Percentiles rank a stretch among this genome's conserved stretches.
These are phyloP conservation scores for Crithidia bombi DNA, from an alignment of 208 protist genomes.

Conservation along the genomic window DNA sequence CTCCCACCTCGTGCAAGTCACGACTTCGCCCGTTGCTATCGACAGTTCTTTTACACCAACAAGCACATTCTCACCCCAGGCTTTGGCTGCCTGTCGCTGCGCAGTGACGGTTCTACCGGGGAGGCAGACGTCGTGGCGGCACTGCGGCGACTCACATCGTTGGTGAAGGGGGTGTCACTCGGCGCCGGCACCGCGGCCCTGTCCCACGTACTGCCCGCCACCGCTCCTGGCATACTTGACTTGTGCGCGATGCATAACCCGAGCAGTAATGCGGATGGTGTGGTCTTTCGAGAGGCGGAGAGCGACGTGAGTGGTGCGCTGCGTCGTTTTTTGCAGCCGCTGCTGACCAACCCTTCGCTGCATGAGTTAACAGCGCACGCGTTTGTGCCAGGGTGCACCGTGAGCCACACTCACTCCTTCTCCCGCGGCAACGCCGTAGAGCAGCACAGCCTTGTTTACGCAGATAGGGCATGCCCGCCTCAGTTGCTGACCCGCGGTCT, in stretches of 20 bases:
- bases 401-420: constrained; percentile 7
- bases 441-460: constrained; percentile 12
- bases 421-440: constrained; percentile 2
- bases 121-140: constrained; percentile 31
- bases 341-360: constrained; percentile 28
- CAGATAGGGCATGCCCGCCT: not conserved
- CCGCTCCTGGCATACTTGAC: constrained; percentile 53
- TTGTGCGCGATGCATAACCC: constrained; percentile 32
- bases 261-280: not conserved
- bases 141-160: constrained; percentile 44
- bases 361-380: constrained; percentile 19
- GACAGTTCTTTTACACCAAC: constrained; percentile 63
- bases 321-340: not conserved
- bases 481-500: constrained; percentile 10
- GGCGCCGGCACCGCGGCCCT: constrained; percentile 46
- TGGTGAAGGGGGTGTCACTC: constrained; percentile 51
- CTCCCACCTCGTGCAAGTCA: constrained; percentile 22
- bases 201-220: constrained; percentile 47
- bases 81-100: constrained; percentile 71
- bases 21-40: constrained; percentile 46
- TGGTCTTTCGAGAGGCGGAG: not conserved
- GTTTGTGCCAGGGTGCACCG: constrained; percentile 16
- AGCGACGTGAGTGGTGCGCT: not conserved
- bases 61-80: constrained; percentile 69
- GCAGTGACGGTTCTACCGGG: constrained; percentile 7